Conservation (phyloP, 2,329 filamentous ascomycete genomes). For the Ceratocystis colombiana region DNA sequence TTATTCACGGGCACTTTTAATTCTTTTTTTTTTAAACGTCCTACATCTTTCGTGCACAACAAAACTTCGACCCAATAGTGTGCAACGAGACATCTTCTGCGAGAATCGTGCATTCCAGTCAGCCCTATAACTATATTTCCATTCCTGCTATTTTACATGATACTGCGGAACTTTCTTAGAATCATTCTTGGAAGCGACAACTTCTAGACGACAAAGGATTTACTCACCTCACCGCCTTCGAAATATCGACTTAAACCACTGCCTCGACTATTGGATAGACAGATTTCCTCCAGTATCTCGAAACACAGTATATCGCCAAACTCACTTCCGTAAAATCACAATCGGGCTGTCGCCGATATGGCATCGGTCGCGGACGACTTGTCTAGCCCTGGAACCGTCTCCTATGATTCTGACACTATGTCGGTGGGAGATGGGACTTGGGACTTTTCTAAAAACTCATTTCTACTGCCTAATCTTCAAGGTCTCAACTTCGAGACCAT, state of each 20-base stretch:
- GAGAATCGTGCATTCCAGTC: slow-evolving; percentile 5
- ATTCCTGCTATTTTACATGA: not conserved
- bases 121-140: not conserved
- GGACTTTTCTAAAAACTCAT: slow-evolving; percentile 67
- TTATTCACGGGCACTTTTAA: slow-evolving; percentile 2
- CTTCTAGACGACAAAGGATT: not conserved
- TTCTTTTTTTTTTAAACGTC: slow-evolving; percentile 9
- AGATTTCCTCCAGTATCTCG: not conserved
- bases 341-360: slow-evolving; percentile 43
- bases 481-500: slow-evolving; percentile 72
- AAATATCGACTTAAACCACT: not conserved
- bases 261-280: not conserved
- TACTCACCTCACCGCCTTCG: slow-evolving; percentile 12
- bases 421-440: slow-evolving; percentile 73
- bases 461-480: slow-evolving; percentile 65
- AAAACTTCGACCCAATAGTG: not conserved
- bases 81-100: not conserved
- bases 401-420: slow-evolving; percentile 64
- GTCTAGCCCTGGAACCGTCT: slow-evolving; percentile 60
- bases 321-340: not conserved
- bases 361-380: slow-evolving; percentile 50
- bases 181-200: not conserved
- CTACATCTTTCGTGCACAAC: not conserved
- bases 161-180: not conserved
- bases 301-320: not conserved